Percentiles rank a stretch among this genome's conserved stretches.
Conservation (phyloP, 345 rosid species). For the Citrus cavaleriei region DNA sequence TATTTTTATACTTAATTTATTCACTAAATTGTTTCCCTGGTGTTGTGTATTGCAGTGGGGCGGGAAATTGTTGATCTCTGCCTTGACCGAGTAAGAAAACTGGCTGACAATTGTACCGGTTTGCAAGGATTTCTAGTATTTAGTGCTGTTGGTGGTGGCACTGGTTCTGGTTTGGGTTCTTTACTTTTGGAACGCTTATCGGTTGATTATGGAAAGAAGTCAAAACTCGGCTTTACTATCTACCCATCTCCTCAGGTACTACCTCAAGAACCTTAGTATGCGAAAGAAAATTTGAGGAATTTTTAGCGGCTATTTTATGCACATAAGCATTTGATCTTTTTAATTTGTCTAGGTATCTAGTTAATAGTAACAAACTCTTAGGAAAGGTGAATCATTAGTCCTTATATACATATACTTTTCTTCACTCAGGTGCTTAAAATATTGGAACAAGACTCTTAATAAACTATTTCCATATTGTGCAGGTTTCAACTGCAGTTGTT, state of each 20-base stretch:
- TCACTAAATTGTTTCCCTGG: neutral
- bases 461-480: constrained; percentile 9
- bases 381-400: neutral
- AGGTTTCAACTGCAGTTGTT: constrained; percentile 86
- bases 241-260: constrained; percentile 81
- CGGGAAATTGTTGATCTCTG: constrained; percentile 82
- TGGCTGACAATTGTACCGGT: constrained; percentile 86
- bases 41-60: constrained; percentile 55
- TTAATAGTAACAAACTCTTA: neutral
- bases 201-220: constrained; percentile 89
- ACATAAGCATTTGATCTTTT: neutral
- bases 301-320: neutral
- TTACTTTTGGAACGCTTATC: constrained; percentile 76
- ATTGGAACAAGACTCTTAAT: too few species aligned
- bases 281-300: neutral
- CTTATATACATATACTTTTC: neutral
- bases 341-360: neutral
- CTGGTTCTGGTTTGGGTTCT: constrained; percentile 86
- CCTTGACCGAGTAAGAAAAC: constrained; percentile 72
- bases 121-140: constrained; percentile 83
- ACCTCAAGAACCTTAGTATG: neutral
- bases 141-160: constrained; percentile 79
- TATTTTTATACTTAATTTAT: neutral
- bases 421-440: neutral
- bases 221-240: constrained; percentile 79